phyloP scores from a whole-genome alignment of 208 protist genomes.

The Leishmania lainsoni region DNA sequence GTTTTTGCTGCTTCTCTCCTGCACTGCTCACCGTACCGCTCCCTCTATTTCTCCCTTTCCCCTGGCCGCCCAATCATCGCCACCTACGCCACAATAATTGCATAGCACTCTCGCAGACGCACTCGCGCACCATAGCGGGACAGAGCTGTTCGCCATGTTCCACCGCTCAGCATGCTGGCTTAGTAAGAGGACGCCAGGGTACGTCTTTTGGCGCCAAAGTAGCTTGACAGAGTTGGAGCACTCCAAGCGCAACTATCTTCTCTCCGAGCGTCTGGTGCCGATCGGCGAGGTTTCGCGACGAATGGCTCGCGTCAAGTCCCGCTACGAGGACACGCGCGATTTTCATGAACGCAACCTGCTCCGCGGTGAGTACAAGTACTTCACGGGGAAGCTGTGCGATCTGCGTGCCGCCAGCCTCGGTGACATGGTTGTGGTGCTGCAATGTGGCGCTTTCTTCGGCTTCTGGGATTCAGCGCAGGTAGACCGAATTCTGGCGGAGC shows the following conservation, averaged over 20 bases:
- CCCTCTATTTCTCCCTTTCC: constrained; percentile 4
- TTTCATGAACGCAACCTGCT: constrained; percentile 84
- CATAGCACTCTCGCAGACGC: constrained; percentile 5
- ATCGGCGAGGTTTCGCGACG: constrained; percentile 83
- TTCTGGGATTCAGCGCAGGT: constrained; percentile 89
- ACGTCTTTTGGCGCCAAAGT: constrained; percentile 91
- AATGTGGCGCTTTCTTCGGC: constrained; percentile 85
- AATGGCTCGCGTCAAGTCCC: constrained; percentile 79
- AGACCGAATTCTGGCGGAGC: constrained; percentile 65
- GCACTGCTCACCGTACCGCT: not conserved
- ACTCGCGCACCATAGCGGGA: not conserved
- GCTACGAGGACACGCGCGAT: constrained; percentile 78
- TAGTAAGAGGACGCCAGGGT: constrained; percentile 82
- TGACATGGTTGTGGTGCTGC: constrained; percentile 83
- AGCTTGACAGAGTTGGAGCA: constrained; percentile 78
- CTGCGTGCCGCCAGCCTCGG: constrained; percentile 54
- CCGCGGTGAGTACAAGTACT: constrained; percentile 94
- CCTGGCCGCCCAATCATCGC: not conserved
- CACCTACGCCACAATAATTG: not conserved
- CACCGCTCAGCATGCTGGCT: constrained; percentile 10
- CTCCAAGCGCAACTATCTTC: constrained; percentile 77
- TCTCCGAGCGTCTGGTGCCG: constrained; percentile 70
- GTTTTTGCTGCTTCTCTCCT: not conserved
- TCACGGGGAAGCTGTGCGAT: constrained; percentile 90
- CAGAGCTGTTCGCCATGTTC: constrained; percentile 38